Evolutionary conservation across 768 basidiomycete species (phyloP), one percentile per base, ranked within the genome.

Genomic region (Leccinum rimulosum): DNA sequence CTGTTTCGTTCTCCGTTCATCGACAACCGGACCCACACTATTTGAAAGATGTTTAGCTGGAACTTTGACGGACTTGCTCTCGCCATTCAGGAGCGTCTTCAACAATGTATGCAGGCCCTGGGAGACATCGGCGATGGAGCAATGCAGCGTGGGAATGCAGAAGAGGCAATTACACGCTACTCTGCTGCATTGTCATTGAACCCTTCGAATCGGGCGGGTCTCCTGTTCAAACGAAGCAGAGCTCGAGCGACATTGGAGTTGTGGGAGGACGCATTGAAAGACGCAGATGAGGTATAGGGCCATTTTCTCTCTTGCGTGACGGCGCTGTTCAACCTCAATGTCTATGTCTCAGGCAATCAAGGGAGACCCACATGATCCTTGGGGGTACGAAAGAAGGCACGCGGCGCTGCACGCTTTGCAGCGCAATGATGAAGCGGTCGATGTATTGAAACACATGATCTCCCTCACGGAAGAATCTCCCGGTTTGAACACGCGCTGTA

Each of bases 1-100:
- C 11, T n/a, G 1, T 10, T 33, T 17, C 40, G 1, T 1, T 7
- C 4, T 3, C 8, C n/a, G 0, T 14, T 12, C 3, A 2, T 17
- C 12, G 5, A 45, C 2, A 6, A 19, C 3, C 3, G 17, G 15
- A 56, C 12, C 11, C 43, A 58, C 11, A 6, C 6, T 25, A 1
- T 15, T 54, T 14, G 5, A 25, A 51, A 63, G 54, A 49, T 63
- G 3, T 63, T 62, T 30, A 64, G 57, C 0, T 65, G 64, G 64
- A n/a, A 55, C n/a, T 59, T 66, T 50, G 61, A 65, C 1, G n/a
- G 38, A 14, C 61, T 59, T 11, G 10, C 25, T 3, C 2, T n/a
- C 8, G 47, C 38, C 2, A 48, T 59, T 25, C 43, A 50, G 9
- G 3, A 33, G 6, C 50, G 19, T 2, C 40, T 62, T 45, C 31